Base-by-base conservation (phyloP, 129 eudicot genomes). In the Flaveria trinervia region DNA sequence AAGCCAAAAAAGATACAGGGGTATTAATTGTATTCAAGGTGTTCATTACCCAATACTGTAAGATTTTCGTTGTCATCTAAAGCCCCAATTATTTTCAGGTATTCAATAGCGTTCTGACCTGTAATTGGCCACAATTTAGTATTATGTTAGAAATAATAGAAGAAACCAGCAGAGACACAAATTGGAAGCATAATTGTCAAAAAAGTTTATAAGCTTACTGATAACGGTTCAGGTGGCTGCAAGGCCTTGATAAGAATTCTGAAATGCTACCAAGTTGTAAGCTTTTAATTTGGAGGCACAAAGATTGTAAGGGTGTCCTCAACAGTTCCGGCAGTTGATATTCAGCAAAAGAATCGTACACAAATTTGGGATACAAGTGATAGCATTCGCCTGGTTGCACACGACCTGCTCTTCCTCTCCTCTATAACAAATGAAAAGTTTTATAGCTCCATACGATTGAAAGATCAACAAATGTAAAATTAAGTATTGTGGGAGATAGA, bases 401-500 rank as follows among this genome's bases (percentile, higher is more conserved):
- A 84, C 98, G 98, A 4, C 98, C 98, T 78, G 98, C 98, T 79
- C 98, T 87, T 64, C 98, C 98, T 86, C 85, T 87, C 88, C 98
- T 89, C 98, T 93, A 83, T 68, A 73, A 56, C 64, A 3, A 10
- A 74, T 51, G 70, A 69, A 59, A 39, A 48, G 3, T 2, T 52
- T 43, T 12, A 65, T 45, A 78, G 64, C 52, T 45, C 82, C 51
- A 56, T 67, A 33, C 9, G n/a, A 61, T 3, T 7, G 54, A 18
- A 71, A 51, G 9, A 5, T 30, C 10, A 14, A 66, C 28, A 41
- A 17, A 36, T 36, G 28, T 39, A 66, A 39, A n/a, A 28, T 15
- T 15, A 15, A 30, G 28, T 12, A 28, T 6, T 64, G 46, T 6
- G 26, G 18, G 57, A 9, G 0, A 2, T 18, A 17, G 17, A 55